Conservation (phyloP, 2,329 filamentous ascomycete genomes). For the Lecanosticta acicola region DNA sequence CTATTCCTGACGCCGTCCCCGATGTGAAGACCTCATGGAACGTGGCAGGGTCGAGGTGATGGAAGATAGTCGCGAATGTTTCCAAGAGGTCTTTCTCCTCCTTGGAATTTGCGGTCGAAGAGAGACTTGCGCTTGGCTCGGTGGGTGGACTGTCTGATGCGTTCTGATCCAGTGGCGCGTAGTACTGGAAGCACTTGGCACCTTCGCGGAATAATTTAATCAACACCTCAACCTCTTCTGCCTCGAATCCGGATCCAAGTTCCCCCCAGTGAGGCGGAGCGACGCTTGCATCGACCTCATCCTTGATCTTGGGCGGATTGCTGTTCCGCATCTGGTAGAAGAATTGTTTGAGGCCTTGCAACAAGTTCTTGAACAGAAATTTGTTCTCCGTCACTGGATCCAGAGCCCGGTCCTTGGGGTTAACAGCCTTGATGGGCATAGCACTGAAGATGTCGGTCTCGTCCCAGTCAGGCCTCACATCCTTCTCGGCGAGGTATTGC, state of each 20-base stretch:
- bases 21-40: slow-evolving; percentile 87
- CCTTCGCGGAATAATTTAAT: slow-evolving; percentile 97
- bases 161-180: slow-evolving; percentile 76
- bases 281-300: slow-evolving; percentile 65
- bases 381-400: slow-evolving; percentile 96
- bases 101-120: slow-evolving; percentile 63
- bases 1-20: slow-evolving; percentile 61
- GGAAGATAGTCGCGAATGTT: slow-evolving; percentile 96
- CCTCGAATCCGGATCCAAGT: slow-evolving; percentile 91
- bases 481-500: slow-evolving; percentile 76
- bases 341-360: slow-evolving; percentile 92
- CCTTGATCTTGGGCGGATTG: slow-evolving; percentile 58
- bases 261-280: slow-evolving; percentile 90
- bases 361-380: slow-evolving; percentile 91
- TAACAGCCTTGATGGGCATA: slow-evolving; percentile 92
- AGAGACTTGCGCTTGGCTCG: slow-evolving; percentile 71
- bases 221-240: slow-evolving; percentile 93
- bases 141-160: slow-evolving; percentile 70
- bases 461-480: slow-evolving; percentile 85
- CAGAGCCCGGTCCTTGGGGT: slow-evolving; percentile 77
- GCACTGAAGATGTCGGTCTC: slow-evolving; percentile 96
- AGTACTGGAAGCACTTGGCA: slow-evolving; percentile 93
- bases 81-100: slow-evolving; percentile 97
- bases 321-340: slow-evolving; percentile 92
- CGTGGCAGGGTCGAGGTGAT: slow-evolving; percentile 94